Evolutionary conservation across 139 green algal genomes (phyloP).

Genomic region (Chlamydomonas incerta): DNA sequence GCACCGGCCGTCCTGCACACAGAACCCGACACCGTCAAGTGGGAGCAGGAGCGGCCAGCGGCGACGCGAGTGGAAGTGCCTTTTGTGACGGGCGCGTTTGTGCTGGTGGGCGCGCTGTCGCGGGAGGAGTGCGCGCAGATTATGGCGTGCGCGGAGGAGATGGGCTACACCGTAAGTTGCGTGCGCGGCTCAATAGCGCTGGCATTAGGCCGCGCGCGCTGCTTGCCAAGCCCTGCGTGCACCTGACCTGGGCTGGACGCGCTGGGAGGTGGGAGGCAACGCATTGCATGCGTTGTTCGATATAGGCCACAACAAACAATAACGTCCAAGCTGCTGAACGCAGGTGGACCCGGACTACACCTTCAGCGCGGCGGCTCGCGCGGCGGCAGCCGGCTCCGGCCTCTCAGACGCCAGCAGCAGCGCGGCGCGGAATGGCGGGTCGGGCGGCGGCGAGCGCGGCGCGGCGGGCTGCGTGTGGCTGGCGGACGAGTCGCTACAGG

Average conservation of each 20-base stretch:
- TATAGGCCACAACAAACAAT: too few relatives aligned
- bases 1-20: too few relatives aligned
- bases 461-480: constrained; percentile 68
- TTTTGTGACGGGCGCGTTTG: constrained; percentile 49
- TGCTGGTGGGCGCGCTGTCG: constrained; percentile 39
- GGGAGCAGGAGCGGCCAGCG: not conserved
- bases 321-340: too few relatives aligned
- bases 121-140: constrained; percentile 45
- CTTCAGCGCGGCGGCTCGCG: constrained; percentile 20
- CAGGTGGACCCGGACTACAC: constrained; percentile 42
- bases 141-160: constrained; percentile 41
- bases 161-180: constrained; percentile 36
- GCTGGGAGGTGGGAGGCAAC: too few relatives aligned
- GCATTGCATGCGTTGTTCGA: too few relatives aligned
- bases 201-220: too few relatives aligned
- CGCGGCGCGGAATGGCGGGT: constrained; percentile 36
- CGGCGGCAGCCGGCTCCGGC: constrained; percentile 15
- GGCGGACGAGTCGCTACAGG: constrained; percentile 55
- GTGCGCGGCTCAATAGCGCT: too few relatives aligned
- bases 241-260: too few relatives aligned
- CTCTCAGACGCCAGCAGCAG: not conserved
- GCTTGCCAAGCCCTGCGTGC: too few relatives aligned
- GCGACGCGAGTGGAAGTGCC: constrained; percentile 37
- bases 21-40: constrained; percentile 35
- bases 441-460: constrained; percentile 45